Evolutionary conservation across 768 basidiomycete genomes (phyloP).

Genomic region (Suillus variegatus): DNA sequence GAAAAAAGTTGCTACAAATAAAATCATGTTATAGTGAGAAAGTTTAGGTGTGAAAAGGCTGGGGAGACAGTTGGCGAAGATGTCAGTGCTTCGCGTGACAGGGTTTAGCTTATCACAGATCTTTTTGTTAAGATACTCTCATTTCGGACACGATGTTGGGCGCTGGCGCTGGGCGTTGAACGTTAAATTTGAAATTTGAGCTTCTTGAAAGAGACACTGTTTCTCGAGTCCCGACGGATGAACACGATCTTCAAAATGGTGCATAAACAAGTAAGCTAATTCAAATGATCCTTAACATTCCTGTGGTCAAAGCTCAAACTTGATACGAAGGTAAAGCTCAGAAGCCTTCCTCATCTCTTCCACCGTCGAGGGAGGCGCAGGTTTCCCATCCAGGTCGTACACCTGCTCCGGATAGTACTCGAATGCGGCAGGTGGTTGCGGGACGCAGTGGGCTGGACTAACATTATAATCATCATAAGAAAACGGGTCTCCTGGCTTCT

Average conservation of each 20-base stretch:
- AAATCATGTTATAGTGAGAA: too few relatives aligned
- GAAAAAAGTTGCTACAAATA: too few relatives aligned
- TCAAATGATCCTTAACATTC: background rate
- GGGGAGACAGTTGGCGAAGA: too few relatives aligned
- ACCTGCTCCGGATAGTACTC: slow-evolving; percentile 37
- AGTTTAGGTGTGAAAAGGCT: too few relatives aligned
- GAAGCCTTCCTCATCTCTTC: slow-evolving; percentile 43
- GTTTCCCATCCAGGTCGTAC: slow-evolving; percentile 37
- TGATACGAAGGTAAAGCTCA: slow-evolving; percentile 41
- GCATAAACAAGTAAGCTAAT: background rate
- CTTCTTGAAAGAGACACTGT: too few relatives aligned
- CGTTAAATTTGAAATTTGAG: too few relatives aligned
- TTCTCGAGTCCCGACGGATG: too few relatives aligned
- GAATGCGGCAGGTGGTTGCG: slow-evolving; percentile 38
- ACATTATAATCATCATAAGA: slow-evolving; percentile 56
- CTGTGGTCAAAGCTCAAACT: slow-evolving; percentile 24
- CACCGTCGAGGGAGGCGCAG: slow-evolving; percentile 24
- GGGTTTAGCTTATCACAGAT: too few relatives aligned
- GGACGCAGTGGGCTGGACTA: slow-evolving; percentile 40
- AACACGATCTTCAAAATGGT: background rate
- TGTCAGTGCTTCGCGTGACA: too few relatives aligned
- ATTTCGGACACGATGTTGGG: too few relatives aligned
- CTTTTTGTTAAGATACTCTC: too few relatives aligned
- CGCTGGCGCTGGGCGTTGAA: too few relatives aligned
- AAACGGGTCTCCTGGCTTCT: slow-evolving; percentile 39